A percentile compares a stretch with the other conserved stretches of the same genome.
Conservation (phyloP, 2,329 filamentous ascomycete genomes). For the Phaeoacremonium minimum region DNA sequence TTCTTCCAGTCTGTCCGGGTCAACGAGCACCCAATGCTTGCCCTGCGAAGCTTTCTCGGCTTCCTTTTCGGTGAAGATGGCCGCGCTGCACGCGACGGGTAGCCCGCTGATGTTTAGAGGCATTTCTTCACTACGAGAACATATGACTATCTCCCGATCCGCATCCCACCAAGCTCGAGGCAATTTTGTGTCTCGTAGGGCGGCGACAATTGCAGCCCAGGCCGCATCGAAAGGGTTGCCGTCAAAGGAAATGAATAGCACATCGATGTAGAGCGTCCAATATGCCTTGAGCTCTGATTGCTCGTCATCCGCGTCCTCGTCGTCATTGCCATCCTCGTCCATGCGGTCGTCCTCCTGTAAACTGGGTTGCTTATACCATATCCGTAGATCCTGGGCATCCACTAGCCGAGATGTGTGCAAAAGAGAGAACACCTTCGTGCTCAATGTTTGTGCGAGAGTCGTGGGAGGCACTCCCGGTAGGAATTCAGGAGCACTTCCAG, state of each 20-base stretch:
- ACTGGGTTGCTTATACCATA: conserved; percentile 57
- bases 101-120: conserved; percentile 58
- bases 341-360: conserved; percentile 37
- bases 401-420: conserved; percentile 69
- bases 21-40: conserved; percentile 73
- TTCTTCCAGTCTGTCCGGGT: conserved; percentile 90
- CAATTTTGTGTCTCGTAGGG: conserved; percentile 71
- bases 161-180: conserved; percentile 79
- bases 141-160: conserved; percentile 75
- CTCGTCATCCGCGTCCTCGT: conserved; percentile 19
- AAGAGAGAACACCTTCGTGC: conserved; percentile 72
- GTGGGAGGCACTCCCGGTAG: conserved; percentile 80
- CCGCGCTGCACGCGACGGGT: conserved; percentile 74
- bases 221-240: conserved; percentile 90
- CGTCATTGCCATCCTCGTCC: conserved; percentile 25
- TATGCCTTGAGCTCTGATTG: conserved; percentile 66
- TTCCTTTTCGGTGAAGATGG: conserved; percentile 65
- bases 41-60: conserved; percentile 32
- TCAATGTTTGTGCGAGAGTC: conserved; percentile 77
- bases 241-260: conserved; percentile 91
- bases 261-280: conserved; percentile 92
- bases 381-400: conserved; percentile 63
- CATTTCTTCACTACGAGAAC: conserved; percentile 52
- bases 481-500: conserved; percentile 82
- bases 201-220: conserved; percentile 80